phyloP scores from a whole-genome alignment of 768 basidiomycete species.

The Pisolithus orientalis region DNA sequence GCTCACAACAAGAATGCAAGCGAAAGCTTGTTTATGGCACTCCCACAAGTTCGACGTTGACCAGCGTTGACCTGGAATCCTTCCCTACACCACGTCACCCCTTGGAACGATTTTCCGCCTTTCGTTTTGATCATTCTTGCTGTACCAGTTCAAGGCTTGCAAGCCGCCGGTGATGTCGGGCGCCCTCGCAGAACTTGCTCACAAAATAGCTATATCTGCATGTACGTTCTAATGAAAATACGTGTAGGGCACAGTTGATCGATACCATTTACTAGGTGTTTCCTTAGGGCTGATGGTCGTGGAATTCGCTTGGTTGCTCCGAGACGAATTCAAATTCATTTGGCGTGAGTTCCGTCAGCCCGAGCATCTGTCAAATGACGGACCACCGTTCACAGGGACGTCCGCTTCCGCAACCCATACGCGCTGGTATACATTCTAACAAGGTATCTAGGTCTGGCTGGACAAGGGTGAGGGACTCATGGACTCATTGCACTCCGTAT shows the following conservation, averaged over 20 bases:
- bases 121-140: too few species aligned
- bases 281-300: constrained; percentile 11
- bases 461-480: constrained; percentile 13
- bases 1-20: too few species aligned
- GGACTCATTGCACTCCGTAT: not conserved
- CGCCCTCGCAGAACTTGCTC: not conserved
- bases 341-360: constrained; percentile 14
- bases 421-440: constrained; percentile 7
- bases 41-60: too few species aligned
- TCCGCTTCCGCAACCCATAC: constrained; percentile 3
- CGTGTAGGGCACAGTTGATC: not conserved
- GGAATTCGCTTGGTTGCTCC: constrained; percentile 9
- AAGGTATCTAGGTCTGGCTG: constrained; percentile 11
- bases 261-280: not conserved
- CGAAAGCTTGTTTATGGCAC: too few species aligned
- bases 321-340: constrained; percentile 11
- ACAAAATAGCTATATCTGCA: constrained; percentile 7
- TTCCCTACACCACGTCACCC: too few species aligned
- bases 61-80: too few species aligned
- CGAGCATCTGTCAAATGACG: too few species aligned
- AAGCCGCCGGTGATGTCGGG: not conserved
- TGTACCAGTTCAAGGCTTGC: not conserved
- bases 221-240: constrained; percentile 5
- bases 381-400: constrained; percentile 2
- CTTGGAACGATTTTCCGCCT: too few species aligned